phyloP scores from a whole-genome alignment of 768 basidiomycete species.

The Coprinellus micaceus region DNA sequence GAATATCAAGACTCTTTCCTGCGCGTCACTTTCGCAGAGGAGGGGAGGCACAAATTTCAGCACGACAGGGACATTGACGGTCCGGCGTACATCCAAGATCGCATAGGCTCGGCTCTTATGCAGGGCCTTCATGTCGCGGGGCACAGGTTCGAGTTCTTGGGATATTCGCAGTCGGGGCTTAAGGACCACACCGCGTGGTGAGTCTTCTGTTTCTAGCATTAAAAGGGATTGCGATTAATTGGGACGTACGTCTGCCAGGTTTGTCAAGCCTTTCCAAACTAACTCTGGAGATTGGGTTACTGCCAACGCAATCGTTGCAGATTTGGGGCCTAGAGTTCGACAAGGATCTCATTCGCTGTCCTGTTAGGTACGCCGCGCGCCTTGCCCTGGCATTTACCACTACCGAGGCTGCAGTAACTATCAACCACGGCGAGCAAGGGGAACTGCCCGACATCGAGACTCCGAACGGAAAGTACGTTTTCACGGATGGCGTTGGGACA shows the following conservation, averaged over 20 bases:
- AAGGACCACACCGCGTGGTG: constrained; percentile 61
- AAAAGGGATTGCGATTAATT: too few relatives aligned
- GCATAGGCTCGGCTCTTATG: constrained; percentile 44
- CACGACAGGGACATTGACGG: constrained; percentile 18
- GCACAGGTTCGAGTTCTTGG: constrained; percentile 57
- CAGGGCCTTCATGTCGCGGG: constrained; percentile 51
- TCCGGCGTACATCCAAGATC: constrained; percentile 40
- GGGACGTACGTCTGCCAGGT: constrained; percentile 37
- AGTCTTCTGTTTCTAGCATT: constrained; percentile 8
- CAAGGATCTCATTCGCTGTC: constrained; percentile 47
- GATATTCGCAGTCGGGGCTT: constrained; percentile 72
- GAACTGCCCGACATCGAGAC: constrained; percentile 30
- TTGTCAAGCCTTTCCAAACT: constrained; percentile 53
- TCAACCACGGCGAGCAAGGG: neutral
- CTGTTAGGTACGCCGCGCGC: constrained; percentile 67
- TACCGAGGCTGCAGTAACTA: constrained; percentile 43
- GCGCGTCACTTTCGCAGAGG: constrained; percentile 15
- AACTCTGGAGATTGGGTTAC: constrained; percentile 24
- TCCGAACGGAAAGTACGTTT: constrained; percentile 36
- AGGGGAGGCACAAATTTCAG: constrained; percentile 9
- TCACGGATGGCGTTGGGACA: constrained; percentile 70
- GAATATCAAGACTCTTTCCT: constrained; percentile 13
- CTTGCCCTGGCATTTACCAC: constrained; percentile 73
- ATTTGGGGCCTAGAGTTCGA: constrained; percentile 52
- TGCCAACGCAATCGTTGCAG: constrained; percentile 48